These are phyloP conservation scores for Mycosarcoma mackinlayi DNA, from an alignment of 1,284 basidiomycete genomes.

Conservation along the genomic window DNA sequence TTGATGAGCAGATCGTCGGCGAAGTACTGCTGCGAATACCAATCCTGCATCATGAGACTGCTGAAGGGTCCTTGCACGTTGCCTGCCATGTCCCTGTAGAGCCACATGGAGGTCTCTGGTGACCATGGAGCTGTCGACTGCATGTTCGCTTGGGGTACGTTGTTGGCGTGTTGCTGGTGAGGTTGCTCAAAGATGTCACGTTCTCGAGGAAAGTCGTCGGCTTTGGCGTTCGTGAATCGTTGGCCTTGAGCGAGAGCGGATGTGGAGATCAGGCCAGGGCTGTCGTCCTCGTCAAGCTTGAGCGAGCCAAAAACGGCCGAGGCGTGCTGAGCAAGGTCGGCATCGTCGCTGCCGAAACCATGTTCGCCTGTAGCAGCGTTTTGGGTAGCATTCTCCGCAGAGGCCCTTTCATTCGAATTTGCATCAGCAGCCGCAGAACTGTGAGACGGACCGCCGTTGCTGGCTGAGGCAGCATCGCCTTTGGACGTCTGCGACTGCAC, in stretches of 20 bases:
- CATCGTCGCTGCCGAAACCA: slow-evolving; percentile 32
- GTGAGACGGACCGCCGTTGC: neutral
- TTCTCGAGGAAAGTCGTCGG: slow-evolving; percentile 26
- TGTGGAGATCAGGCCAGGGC: slow-evolving; percentile 20
- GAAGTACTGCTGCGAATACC: slow-evolving; percentile 93
- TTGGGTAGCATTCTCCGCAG: neutral
- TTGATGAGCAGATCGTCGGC: slow-evolving; percentile 85
- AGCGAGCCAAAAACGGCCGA: slow-evolving; percentile 51
- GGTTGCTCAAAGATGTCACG: slow-evolving; percentile 19
- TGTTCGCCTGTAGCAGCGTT: slow-evolving; percentile 8
- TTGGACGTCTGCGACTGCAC: slow-evolving; percentile 7
- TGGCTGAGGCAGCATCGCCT: slow-evolving; percentile 7
- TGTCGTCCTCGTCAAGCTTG: slow-evolving; percentile 54
- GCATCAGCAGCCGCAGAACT: slow-evolving; percentile 1
- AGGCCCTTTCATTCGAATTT: slow-evolving; percentile 2
- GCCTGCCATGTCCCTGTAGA: slow-evolving; percentile 88
- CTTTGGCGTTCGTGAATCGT: neutral
- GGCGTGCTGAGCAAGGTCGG: slow-evolving; percentile 51
- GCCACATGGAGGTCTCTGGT: slow-evolving; percentile 83
- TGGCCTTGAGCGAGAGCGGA: slow-evolving; percentile 22
- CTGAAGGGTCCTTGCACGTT: slow-evolving; percentile 94
- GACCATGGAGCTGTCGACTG: slow-evolving; percentile 48
- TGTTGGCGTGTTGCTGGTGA: slow-evolving; percentile 21
- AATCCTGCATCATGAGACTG: slow-evolving; percentile 92
- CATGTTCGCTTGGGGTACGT: slow-evolving; percentile 15